Percentiles rank a stretch among this genome's conserved stretches.
phyloP scores from a whole-genome alignment of 1,284 basidiomycete genomes.

The Cryptococcus sp. region DNA sequence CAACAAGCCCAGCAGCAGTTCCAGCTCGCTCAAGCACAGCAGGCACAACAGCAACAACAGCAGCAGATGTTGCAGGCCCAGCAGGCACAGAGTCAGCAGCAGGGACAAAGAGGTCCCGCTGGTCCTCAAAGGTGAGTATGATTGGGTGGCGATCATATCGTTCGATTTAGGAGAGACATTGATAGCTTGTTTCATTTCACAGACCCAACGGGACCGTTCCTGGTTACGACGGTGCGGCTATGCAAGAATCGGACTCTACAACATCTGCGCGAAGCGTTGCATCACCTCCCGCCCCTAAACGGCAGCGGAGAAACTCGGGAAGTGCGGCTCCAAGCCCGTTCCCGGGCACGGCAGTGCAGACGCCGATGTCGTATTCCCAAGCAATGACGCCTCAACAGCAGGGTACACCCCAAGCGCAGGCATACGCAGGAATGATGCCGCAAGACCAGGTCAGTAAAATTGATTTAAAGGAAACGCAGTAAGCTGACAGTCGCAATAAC shows the following conservation, averaged over 20 bases:
- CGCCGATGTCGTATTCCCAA: constrained; percentile 10
- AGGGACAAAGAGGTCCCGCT: constrained; percentile 17
- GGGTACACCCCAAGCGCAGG: constrained; percentile 23
- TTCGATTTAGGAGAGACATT: no score
- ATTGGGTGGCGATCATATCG: neutral
- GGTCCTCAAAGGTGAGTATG: neutral
- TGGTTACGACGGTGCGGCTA: constrained; percentile 21
- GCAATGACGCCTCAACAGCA: constrained; percentile 20
- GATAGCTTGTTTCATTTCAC: neutral
- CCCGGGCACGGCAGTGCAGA: constrained; percentile 25
- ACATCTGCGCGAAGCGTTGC: constrained; percentile 3
- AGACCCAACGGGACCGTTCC: constrained; percentile 25
- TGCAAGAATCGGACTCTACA: constrained; percentile 22
- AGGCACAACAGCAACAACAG: constrained; percentile 11
- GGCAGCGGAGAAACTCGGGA: constrained; percentile 43
- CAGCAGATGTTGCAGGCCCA: constrained; percentile 12
- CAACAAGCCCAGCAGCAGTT: constrained; percentile 21
- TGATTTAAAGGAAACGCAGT: constrained; percentile 1
- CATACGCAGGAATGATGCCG: constrained; percentile 13
- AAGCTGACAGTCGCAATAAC: neutral
- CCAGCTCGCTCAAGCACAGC: constrained; percentile 20
- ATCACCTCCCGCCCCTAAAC: constrained; percentile 47
- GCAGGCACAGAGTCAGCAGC: constrained; percentile 10
- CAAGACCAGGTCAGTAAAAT: constrained; percentile 16
- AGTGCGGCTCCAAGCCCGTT: constrained; percentile 39